Percentiles rank a stretch among this genome's conserved stretches.
These are phyloP conservation scores for Oropetium thomaeum DNA, from an alignment of 176 grass and related monocot genomes.

Conservation along the genomic window DNA sequence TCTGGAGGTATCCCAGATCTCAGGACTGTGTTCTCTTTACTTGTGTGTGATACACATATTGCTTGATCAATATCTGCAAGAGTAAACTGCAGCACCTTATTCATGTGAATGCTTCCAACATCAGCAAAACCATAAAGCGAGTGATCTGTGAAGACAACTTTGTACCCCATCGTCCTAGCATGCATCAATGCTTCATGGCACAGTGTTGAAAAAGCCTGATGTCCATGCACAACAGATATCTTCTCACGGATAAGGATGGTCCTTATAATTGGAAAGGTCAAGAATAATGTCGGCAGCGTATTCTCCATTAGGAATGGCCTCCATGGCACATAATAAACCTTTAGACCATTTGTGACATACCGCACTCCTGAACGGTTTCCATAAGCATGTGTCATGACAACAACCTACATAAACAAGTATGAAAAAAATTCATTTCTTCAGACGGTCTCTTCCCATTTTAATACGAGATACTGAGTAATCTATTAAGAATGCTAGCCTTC, in stretches of 20 bases:
- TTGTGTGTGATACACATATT: slow-evolving; percentile 96
- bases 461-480: neutral
- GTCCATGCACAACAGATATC: slow-evolving; percentile 92
- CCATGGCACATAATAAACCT: slow-evolving; percentile 96
- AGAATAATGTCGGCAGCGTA: slow-evolving; percentile 81
- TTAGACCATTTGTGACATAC: slow-evolving; percentile 82
- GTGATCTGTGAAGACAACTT: slow-evolving; percentile 92
- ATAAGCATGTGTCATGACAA: slow-evolving; percentile 97
- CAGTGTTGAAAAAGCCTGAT: slow-evolving; percentile 95
- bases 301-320: slow-evolving; percentile 93
- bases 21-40: slow-evolving; percentile 95
- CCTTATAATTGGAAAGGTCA: slow-evolving; percentile 77
- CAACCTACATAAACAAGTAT: slow-evolving; percentile 50
- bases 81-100: slow-evolving; percentile 97
- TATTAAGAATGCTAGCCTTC: neutral
- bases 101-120: slow-evolving; percentile 96
- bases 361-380: slow-evolving; percentile 85
- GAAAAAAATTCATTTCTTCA: neutral
- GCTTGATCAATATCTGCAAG: slow-evolving; percentile 91
- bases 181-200: slow-evolving; percentile 94
- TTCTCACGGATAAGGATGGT: slow-evolving; percentile 81
- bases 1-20: slow-evolving; percentile 83
- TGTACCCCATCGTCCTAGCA: slow-evolving; percentile 93
- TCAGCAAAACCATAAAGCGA: slow-evolving; percentile 96
- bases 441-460: neutral